A percentile compares a stretch with the other conserved stretches of the same genome.
phyloP scores from a whole-genome alignment of 331 rosid genomes.

The Phaseolus coccineus region DNA sequence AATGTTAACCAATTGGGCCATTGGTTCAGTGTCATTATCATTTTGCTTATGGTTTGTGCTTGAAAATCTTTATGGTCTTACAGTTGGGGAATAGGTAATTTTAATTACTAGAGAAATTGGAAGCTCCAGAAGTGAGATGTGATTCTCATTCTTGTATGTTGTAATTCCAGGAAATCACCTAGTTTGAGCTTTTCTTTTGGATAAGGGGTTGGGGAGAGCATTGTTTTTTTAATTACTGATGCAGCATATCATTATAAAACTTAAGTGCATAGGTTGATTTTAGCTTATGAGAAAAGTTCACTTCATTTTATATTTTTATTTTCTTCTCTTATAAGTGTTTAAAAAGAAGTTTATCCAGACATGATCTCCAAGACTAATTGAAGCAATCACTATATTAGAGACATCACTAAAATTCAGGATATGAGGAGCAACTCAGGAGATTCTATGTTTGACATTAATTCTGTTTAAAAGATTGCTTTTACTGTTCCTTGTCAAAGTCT shows the following conservation, averaged over 20 bases:
- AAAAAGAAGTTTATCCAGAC: background rate
- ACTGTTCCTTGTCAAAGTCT: slow-evolving; percentile 13
- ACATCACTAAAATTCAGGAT: slow-evolving; percentile 17
- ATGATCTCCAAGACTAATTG: background rate
- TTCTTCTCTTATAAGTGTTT: background rate
- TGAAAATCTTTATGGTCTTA: background rate
- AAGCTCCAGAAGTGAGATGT: background rate
- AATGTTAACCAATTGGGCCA: background rate
- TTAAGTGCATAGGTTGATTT: background rate
- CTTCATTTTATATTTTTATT: background rate
- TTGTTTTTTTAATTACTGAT: slow-evolving; percentile 13
- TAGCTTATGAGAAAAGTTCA: background rate
- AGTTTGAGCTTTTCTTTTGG: background rate
- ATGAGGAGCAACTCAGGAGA: background rate
- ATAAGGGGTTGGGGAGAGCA: background rate
- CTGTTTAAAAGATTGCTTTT: slow-evolving; percentile 6
- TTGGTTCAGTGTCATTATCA: background rate
- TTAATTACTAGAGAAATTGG: background rate
- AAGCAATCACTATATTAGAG: slow-evolving; percentile 6
- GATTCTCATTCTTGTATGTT: background rate
- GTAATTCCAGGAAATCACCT: background rate
- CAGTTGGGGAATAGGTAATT: background rate
- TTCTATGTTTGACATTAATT: slow-evolving; percentile 9
- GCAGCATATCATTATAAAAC: background rate
- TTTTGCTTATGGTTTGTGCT: background rate